phyloP scores from a whole-genome alignment of 495 filamentous ascomycete species.

The Umbilicaria muhlenbergii region DNA sequence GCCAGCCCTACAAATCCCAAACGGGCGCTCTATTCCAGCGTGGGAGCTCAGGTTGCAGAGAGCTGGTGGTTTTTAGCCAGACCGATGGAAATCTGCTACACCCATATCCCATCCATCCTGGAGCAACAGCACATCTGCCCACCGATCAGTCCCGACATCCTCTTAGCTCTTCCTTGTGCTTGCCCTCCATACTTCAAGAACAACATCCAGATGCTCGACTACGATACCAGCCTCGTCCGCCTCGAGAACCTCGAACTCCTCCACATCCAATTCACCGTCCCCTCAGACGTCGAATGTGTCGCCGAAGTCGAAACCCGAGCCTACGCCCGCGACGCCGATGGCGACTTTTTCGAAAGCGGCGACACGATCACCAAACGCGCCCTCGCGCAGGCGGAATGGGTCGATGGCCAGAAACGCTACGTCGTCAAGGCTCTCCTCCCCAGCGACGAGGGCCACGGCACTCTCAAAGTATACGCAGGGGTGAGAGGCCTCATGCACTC shows the following conservation, averaged over 20 bases:
- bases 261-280: slow-evolving; percentile 75
- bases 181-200: slow-evolving; percentile 84
- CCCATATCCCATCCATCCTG: slow-evolving; percentile 73
- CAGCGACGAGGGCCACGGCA: slow-evolving; percentile 73
- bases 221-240: slow-evolving; percentile 72
- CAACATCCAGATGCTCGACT: slow-evolving; percentile 60
- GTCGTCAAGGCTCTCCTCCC: slow-evolving; percentile 85
- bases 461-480: slow-evolving; percentile 88
- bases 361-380: slow-evolving; percentile 68
- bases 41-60: slow-evolving; percentile 53
- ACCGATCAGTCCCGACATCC: slow-evolving; percentile 62
- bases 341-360: slow-evolving; percentile 86
- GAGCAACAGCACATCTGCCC: slow-evolving; percentile 89
- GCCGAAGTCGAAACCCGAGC: slow-evolving; percentile 82
- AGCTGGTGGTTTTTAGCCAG: slow-evolving; percentile 81
- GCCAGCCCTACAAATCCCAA: slow-evolving; percentile 80
- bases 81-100: slow-evolving; percentile 82
- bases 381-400: slow-evolving; percentile 83
- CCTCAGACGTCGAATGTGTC: slow-evolving; percentile 77
- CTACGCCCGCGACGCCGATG: slow-evolving; percentile 69
- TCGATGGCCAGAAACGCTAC: slow-evolving; percentile 71
- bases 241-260: slow-evolving; percentile 87
- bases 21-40: slow-evolving; percentile 58
- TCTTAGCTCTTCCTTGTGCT: slow-evolving; percentile 71
- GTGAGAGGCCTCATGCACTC: slow-evolving; percentile 92